Percentiles rank a stretch among this genome's conserved stretches.
phyloP scores from a whole-genome alignment of 148 eudicot genomes.

The Cornus controversa region DNA sequence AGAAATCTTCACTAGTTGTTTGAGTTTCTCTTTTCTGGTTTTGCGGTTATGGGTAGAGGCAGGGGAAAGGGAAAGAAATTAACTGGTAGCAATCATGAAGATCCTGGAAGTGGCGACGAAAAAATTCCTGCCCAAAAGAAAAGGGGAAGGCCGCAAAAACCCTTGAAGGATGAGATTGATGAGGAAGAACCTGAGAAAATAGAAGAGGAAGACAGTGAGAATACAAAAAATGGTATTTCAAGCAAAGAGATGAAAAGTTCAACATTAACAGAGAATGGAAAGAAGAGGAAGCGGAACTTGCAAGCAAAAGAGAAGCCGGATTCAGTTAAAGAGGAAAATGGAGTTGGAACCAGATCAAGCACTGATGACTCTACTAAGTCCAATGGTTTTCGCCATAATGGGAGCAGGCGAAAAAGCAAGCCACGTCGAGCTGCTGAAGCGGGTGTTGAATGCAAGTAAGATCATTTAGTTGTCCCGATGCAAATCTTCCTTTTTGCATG shows the following conservation, averaged over 20 bases:
- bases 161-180: constrained; percentile 50
- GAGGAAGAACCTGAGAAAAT: constrained; percentile 43
- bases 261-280: constrained; percentile 38
- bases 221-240: constrained; percentile 25
- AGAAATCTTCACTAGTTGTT: constrained; percentile 14
- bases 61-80: constrained; percentile 79
- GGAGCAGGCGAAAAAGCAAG: constrained; percentile 76
- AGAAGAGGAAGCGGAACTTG: constrained; percentile 49
- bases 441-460: constrained; percentile 58
- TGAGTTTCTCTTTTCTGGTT: constrained; percentile 2
- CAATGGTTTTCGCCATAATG: constrained; percentile 59
- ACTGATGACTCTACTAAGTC: constrained; percentile 43
- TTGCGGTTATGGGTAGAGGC: constrained; percentile 64
- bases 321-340: constrained; percentile 46
- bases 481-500: background rate
- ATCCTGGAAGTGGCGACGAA: constrained; percentile 75
- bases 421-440: constrained; percentile 90
- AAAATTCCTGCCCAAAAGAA: constrained; percentile 77
- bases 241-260: constrained; percentile 32
- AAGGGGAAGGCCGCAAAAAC: constrained; percentile 85
- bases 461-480: constrained; percentile 4
- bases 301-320: constrained; percentile 44
- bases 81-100: constrained; percentile 52
- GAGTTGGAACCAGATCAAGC: constrained; percentile 36
- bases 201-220: constrained; percentile 50